Percentiles rank a stretch among this genome's conserved stretches.
phyloP scores from a whole-genome alignment of 257 asterid species.

The Petrea volubilis region DNA sequence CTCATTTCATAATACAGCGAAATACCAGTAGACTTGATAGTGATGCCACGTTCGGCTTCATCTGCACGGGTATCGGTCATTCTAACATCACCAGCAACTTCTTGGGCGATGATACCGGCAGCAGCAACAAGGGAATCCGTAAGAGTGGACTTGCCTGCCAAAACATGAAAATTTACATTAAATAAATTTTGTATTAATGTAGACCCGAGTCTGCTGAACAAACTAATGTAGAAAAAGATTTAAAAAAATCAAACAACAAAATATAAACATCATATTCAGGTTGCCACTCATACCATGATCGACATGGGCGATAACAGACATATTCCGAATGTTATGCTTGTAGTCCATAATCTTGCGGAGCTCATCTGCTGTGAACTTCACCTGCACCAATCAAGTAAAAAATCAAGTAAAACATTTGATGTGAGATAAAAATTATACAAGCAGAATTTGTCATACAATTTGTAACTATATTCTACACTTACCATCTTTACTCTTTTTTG shows the following conservation, averaged over 20 bases:
- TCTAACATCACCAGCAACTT: constrained; percentile 58
- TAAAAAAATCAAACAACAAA: too few relatives aligned
- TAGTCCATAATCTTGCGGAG: constrained; percentile 60
- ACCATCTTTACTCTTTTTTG: constrained; percentile 26
- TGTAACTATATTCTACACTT: neutral
- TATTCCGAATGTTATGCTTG: constrained; percentile 57
- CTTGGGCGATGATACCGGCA: constrained; percentile 61
- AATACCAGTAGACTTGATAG: constrained; percentile 58
- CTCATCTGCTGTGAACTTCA: constrained; percentile 63
- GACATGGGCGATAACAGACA: constrained; percentile 74
- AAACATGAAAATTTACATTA: neutral
- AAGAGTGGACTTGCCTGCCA: constrained; percentile 55
- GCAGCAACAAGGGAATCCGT: constrained; percentile 63
- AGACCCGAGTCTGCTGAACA: neutral
- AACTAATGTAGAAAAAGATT: neutral
- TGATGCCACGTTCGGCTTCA: constrained; percentile 64
- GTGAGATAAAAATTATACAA: too few relatives aligned
- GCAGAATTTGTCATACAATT: neutral
- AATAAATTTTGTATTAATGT: neutral
- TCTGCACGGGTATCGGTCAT: constrained; percentile 65
- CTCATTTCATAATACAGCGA: constrained; percentile 53
- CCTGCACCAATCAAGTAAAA: too few relatives aligned
- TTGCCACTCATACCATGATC: constrained; percentile 47
- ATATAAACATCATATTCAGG: neutral
- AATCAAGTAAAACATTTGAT: neutral